phyloP scores from a whole-genome alignment of 768 basidiomycete species.

The Dioszegia aurantiaca region DNA sequence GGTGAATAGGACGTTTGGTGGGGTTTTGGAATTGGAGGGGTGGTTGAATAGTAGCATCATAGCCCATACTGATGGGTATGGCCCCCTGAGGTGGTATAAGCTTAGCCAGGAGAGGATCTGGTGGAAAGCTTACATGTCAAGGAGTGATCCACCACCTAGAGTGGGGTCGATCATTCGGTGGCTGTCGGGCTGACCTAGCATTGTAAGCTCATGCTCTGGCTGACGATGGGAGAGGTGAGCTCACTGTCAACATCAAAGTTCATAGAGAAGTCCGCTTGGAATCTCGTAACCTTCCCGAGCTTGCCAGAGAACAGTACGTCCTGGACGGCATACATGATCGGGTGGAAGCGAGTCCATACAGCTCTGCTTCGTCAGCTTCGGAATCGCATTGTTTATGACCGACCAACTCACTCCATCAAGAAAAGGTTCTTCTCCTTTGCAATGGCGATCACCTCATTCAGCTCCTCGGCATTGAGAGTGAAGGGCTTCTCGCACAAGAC shows the following conservation, averaged over 20 bases:
- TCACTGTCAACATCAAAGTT: conserved; percentile 67
- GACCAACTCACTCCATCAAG: conserved; percentile 79
- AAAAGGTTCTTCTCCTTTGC: conserved; percentile 77
- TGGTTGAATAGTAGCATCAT: conserved; percentile 76
- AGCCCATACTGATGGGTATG: conserved; percentile 57
- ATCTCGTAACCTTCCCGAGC: conserved; percentile 47
- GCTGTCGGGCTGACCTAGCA: conserved; percentile 59
- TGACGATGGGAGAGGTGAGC: too few relatives aligned
- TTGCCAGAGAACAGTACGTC: conserved; percentile 44
- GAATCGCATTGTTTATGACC: not conserved
- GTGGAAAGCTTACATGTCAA: conserved; percentile 66
- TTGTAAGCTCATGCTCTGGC: conserved; percentile 2
- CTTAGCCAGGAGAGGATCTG: not conserved
- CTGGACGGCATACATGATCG: conserved; percentile 46
- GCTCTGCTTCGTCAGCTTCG: conserved; percentile 26
- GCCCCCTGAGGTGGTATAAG: conserved; percentile 27
- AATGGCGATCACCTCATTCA: conserved; percentile 67
- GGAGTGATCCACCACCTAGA: conserved; percentile 76
- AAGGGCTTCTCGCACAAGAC: conserved; percentile 87
- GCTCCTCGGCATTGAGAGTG: conserved; percentile 71
- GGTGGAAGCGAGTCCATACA: conserved; percentile 46
- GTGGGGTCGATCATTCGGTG: conserved; percentile 75
- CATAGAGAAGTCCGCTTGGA: conserved; percentile 69
- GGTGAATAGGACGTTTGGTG: conserved; percentile 63
- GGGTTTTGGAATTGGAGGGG: conserved; percentile 62